A percentile compares a stretch with the other conserved stretches of the same genome.
phyloP scores from a whole-genome alignment of 2,329 filamentous ascomycete species.

The Diatrype stigma region DNA sequence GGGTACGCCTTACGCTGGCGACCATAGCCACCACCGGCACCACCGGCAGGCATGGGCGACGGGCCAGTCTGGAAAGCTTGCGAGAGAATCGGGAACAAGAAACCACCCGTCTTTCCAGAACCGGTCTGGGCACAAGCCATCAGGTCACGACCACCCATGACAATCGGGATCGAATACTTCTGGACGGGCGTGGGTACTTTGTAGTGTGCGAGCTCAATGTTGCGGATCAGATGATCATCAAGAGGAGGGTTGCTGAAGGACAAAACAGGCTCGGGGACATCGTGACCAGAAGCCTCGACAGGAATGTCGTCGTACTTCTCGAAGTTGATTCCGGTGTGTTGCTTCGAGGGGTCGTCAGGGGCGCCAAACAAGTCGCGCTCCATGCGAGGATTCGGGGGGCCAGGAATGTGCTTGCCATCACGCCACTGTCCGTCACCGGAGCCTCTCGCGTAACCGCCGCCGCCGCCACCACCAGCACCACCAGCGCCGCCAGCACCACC shows the following conservation, averaged over 20 bases:
- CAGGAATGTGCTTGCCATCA: slow-evolving; percentile 93
- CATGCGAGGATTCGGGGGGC: slow-evolving; percentile 79
- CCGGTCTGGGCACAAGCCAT: slow-evolving; percentile 99
- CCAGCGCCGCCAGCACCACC: slow-evolving; percentile 39
- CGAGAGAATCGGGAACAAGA: slow-evolving; percentile 98
- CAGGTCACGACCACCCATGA: slow-evolving; percentile 94
- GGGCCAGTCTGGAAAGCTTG: slow-evolving; percentile 92
- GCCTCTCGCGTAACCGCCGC: slow-evolving; percentile 60
- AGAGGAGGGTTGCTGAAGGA: slow-evolving; percentile 92
- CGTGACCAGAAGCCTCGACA: slow-evolving; percentile 90
- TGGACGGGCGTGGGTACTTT: slow-evolving; percentile 95
- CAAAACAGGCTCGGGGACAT: slow-evolving; percentile 88
- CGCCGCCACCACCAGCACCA: slow-evolving; percentile 45
- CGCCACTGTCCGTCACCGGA: slow-evolving; percentile 96
- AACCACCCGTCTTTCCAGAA: slow-evolving; percentile 99
- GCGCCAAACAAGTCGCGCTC: slow-evolving; percentile 96
- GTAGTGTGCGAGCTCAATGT: slow-evolving; percentile 93
- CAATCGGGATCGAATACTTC: slow-evolving; percentile 99
- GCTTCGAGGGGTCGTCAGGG: slow-evolving; percentile 87
- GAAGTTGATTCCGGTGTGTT: slow-evolving; percentile 99
- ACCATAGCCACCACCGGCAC: slow-evolving; percentile 68
- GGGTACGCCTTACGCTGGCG: slow-evolving; percentile 98
- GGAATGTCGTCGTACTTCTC: slow-evolving; percentile 99
- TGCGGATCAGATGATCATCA: slow-evolving; percentile 86
- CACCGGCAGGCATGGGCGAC: slow-evolving; percentile 59